Conservation (phyloP, 2,329 filamentous ascomycete species). For the Didymella glomerata region DNA sequence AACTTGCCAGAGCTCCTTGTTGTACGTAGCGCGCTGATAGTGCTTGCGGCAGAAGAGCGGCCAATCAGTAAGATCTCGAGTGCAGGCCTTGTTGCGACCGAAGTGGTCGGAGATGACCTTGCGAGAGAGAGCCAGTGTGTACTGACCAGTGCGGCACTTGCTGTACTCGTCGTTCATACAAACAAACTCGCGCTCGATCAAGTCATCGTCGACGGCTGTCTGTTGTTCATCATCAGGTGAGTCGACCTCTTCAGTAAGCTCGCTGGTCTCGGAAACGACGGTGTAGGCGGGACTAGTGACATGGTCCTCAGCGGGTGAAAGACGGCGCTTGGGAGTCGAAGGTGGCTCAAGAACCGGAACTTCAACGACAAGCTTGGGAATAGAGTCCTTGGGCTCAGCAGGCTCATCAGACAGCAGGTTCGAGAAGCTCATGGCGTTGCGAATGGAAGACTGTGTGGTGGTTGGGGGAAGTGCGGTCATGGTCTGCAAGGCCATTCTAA, state of each 20-base stretch:
- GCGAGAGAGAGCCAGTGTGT: constrained; percentile 44
- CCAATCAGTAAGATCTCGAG: constrained; percentile 43
- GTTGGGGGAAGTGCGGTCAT: constrained; percentile 4
- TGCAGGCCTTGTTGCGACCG: constrained; percentile 52
- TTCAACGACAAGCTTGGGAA: constrained; percentile 7
- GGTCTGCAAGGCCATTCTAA: constrained; percentile 9
- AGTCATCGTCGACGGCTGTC: constrained; percentile 11
- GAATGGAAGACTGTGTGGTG: constrained; percentile 23
- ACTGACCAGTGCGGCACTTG: constrained; percentile 46
- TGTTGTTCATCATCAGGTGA: not conserved
- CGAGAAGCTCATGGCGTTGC: constrained; percentile 37
- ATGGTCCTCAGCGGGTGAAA: constrained; percentile 3
- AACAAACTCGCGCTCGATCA: constrained; percentile 38
- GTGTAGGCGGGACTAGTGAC: constrained; percentile 17
- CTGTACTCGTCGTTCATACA: constrained; percentile 46
- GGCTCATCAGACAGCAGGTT: constrained; percentile 28
- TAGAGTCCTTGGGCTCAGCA: not conserved
- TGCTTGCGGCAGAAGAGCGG: constrained; percentile 52
- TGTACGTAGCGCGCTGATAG: constrained; percentile 53
- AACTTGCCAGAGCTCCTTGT: constrained; percentile 45
- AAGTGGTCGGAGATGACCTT: constrained; percentile 54
- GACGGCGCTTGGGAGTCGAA: constrained; percentile 16
- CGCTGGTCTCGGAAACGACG: constrained; percentile 12
- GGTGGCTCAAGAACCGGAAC: constrained; percentile 9
- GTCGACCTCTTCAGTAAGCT: constrained; percentile 5